These are phyloP conservation scores for Chaetomiaceae sp. DNA, from an alignment of 2,329 filamentous ascomycete genomes.

Conservation along the genomic window DNA sequence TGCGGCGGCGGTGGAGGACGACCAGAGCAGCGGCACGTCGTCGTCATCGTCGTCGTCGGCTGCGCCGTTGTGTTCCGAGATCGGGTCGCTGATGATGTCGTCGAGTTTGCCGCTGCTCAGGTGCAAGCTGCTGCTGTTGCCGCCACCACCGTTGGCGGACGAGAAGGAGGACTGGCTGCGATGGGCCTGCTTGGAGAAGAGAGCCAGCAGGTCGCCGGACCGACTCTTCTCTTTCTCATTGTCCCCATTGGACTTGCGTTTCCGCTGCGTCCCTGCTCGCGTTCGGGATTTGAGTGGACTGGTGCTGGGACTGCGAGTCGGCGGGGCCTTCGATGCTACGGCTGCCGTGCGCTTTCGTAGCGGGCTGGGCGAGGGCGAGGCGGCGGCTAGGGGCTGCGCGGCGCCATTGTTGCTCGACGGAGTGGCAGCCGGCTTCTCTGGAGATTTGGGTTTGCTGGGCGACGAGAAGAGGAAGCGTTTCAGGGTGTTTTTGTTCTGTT, in stretches of 20 bases:
- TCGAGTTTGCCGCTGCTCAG: slow-evolving; percentile 29
- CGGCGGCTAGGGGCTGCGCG: slow-evolving; percentile 22
- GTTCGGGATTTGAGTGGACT: slow-evolving; percentile 40
- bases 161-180: not conserved
- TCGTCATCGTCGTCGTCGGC: slow-evolving; percentile 33
- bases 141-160: slow-evolving; percentile 8
- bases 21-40: slow-evolving; percentile 7
- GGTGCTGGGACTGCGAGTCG: slow-evolving; percentile 33
- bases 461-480: slow-evolving; percentile 49
- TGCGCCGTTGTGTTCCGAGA: slow-evolving; percentile 56
- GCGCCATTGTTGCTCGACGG: not conserved
- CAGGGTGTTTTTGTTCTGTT: slow-evolving; percentile 37
- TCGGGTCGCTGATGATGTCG: slow-evolving; percentile 49
- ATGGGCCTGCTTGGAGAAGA: slow-evolving; percentile 58
- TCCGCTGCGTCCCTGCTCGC: slow-evolving; percentile 23
- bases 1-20: slow-evolving; percentile 32
- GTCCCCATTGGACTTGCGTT: slow-evolving; percentile 24
- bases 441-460: slow-evolving; percentile 34
- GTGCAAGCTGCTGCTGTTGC: not conserved
- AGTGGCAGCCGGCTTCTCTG: not conserved
- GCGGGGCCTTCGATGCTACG: slow-evolving; percentile 16
- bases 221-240: slow-evolving; percentile 49
- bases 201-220: slow-evolving; percentile 49
- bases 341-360: slow-evolving; percentile 29
- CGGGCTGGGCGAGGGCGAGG: slow-evolving; percentile 34